Percentiles rank a stretch among this genome's conserved stretches.
phyloP scores from a whole-genome alignment of 805 yeast genomes.

The Myxozyma geophila region DNA sequence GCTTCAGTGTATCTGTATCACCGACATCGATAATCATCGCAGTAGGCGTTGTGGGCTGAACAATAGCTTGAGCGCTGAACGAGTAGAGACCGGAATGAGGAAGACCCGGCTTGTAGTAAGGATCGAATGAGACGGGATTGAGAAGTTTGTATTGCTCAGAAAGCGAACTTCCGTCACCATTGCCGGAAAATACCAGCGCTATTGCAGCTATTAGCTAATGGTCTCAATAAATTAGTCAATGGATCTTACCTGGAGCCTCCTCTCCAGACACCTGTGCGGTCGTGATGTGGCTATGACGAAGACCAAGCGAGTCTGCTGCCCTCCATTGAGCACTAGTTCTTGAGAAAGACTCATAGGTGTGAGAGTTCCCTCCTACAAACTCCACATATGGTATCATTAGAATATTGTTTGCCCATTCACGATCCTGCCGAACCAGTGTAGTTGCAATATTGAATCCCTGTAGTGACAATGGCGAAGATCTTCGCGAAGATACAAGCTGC shows the following conservation, averaged over 20 bases:
- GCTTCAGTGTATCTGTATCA: slow-evolving; percentile 16
- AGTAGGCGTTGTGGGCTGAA: slow-evolving; percentile 25
- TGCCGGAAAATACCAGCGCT: slow-evolving; percentile 1
- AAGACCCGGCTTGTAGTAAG: slow-evolving; percentile 22
- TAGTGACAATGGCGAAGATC: slow-evolving; percentile 26
- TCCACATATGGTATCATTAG: slow-evolving; percentile 30
- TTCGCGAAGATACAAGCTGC: slow-evolving; percentile 25
- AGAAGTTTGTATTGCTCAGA: slow-evolving; percentile 24
- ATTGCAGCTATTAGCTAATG: neutral
- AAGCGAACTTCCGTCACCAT: slow-evolving; percentile 12
- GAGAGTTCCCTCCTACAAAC: slow-evolving; percentile 31
- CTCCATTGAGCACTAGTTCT: slow-evolving; percentile 21
- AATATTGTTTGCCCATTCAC: slow-evolving; percentile 17
- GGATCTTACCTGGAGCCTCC: neutral
- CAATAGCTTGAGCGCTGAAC: slow-evolving; percentile 12
- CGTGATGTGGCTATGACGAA: slow-evolving; percentile 32
- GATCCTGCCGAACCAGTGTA: slow-evolving; percentile 26
- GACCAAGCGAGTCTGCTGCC: slow-evolving; percentile 27
- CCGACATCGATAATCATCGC: slow-evolving; percentile 32
- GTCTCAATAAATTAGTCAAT: neutral
- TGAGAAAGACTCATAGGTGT: slow-evolving; percentile 13
- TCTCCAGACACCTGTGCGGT: slow-evolving; percentile 13
- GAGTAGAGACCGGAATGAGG: slow-evolving; percentile 28
- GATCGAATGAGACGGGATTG: slow-evolving; percentile 26
- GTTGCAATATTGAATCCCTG: slow-evolving; percentile 24